A percentile compares a stretch with the other conserved stretches of the same genome.
Conservation (phyloP, 2,329 filamentous ascomycete genomes). For the Apiospora rasikravindrae region DNA sequence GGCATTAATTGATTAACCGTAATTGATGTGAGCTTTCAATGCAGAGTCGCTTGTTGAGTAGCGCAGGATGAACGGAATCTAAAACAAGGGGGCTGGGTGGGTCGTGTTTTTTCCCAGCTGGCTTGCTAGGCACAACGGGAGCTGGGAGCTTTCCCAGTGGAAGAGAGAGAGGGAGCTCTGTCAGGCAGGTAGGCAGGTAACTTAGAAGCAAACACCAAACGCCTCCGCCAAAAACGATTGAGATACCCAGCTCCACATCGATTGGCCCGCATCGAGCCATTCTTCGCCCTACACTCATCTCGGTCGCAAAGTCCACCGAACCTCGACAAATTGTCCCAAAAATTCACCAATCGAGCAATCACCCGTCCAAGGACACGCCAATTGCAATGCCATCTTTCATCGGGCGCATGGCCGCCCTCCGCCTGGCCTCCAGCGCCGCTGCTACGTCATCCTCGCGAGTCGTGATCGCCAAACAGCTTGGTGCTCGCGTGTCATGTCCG, state of each 20-base stretch:
- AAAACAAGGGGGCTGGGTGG: conserved; percentile 19
- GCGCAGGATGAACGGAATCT: background rate
- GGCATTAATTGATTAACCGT: background rate
- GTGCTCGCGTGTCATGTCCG: conserved; percentile 28
- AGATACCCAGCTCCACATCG: conserved; percentile 4
- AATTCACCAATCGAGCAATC: background rate
- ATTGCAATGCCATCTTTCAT: conserved; percentile 48
- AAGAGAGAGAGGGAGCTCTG: background rate
- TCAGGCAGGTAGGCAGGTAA: background rate
- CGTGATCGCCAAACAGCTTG: conserved; percentile 29
- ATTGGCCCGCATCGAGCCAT: background rate
- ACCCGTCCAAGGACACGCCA: background rate
- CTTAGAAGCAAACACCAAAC: background rate
- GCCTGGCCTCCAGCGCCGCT: conserved; percentile 33
- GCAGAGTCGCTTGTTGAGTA: background rate
- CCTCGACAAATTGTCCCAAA: background rate
- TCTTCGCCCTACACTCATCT: background rate
- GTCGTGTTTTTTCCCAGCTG: background rate
- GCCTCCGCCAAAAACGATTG: conserved; percentile 1
- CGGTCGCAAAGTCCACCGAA: background rate
- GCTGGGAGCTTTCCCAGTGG: background rate
- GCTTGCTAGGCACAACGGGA: background rate
- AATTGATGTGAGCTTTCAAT: background rate
- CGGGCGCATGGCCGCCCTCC: conserved; percentile 45
- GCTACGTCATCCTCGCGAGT: conserved; percentile 23